phyloP scores from a whole-genome alignment of 1,139 yeast genomes.

The Hyphopichia burtonii region DNA sequence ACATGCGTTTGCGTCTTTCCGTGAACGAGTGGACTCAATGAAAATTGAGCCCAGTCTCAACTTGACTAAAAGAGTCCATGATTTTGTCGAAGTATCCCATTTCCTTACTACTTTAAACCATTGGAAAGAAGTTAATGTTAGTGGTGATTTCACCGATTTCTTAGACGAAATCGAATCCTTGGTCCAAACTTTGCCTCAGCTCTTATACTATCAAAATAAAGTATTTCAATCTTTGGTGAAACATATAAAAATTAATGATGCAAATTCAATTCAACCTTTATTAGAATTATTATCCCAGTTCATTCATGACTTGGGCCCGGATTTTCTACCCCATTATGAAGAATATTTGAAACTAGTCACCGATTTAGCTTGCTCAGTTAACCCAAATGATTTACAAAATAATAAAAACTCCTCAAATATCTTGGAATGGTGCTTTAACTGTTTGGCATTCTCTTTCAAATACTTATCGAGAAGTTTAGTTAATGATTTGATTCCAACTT shows the following conservation, averaged over 20 bases:
- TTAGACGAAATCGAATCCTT: slow-evolving; percentile 52
- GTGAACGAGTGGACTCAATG: slow-evolving; percentile 79
- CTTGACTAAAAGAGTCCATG: slow-evolving; percentile 63
- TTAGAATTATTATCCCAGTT: slow-evolving; percentile 81
- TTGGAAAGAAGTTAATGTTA: slow-evolving; percentile 85
- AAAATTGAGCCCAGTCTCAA: slow-evolving; percentile 81
- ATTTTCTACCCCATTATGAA: slow-evolving; percentile 71
- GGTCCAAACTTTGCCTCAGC: slow-evolving; percentile 75
- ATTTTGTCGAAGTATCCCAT: slow-evolving; percentile 72
- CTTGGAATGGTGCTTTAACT: slow-evolving; percentile 81
- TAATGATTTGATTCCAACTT: slow-evolving; percentile 66
- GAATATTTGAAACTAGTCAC: slow-evolving; percentile 52
- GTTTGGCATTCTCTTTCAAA: slow-evolving; percentile 86
- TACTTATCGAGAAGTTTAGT: slow-evolving; percentile 68
- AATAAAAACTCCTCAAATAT: slow-evolving; percentile 55
- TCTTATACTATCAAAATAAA: slow-evolving; percentile 65
- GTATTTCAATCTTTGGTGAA: slow-evolving; percentile 56
- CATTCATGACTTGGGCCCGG: slow-evolving; percentile 91
- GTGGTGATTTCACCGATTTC: slow-evolving; percentile 70
- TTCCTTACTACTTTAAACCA: slow-evolving; percentile 76
- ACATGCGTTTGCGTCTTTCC: slow-evolving; percentile 70
- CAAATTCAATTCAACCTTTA: slow-evolving; percentile 74
- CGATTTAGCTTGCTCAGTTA: slow-evolving; percentile 45
- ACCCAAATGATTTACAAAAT: slow-evolving; percentile 47
- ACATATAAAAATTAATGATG: slow-evolving; percentile 58